Evolutionary conservation across 441 rosid genomes (phyloP).

Genomic region (Macaranga tanarius): DNA sequence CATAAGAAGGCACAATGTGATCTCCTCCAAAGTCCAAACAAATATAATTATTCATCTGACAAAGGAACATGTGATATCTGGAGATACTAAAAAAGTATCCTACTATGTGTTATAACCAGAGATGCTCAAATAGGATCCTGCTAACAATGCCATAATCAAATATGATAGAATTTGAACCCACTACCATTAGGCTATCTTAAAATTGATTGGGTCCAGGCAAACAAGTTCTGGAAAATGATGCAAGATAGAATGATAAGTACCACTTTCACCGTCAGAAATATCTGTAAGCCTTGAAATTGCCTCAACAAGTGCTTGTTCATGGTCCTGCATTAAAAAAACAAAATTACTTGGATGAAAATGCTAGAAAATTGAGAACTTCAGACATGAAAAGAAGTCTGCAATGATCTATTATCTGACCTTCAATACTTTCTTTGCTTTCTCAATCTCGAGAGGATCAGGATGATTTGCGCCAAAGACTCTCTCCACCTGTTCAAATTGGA

Average conservation of each 20-base stretch:
- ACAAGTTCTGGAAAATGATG: slow-evolving; percentile 6
- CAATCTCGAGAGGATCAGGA: slow-evolving; percentile 78
- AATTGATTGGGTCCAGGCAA: not conserved
- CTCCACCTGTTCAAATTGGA: slow-evolving; percentile 62
- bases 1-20: not conserved
- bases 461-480: slow-evolving; percentile 67
- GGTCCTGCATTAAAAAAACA: slow-evolving; percentile 64
- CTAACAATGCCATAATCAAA: not conserved
- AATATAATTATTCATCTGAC: not conserved
- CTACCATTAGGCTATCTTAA: not conserved
- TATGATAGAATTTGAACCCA: not conserved
- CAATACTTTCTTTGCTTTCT: slow-evolving; percentile 87
- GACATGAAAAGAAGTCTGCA: slow-evolving; percentile 2
- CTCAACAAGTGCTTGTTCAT: slow-evolving; percentile 81
- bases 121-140: slow-evolving; percentile 7
- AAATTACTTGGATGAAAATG: slow-evolving; percentile 4
- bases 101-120: not conserved
- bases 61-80: not conserved
- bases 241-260: slow-evolving; percentile 44
- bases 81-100: not conserved
- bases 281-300: slow-evolving; percentile 93
- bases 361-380: not conserved
- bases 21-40: not conserved
- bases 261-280: slow-evolving; percentile 92
- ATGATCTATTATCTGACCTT: slow-evolving; percentile 47